These are phyloP conservation scores for Trypanosoma scelopori DNA, from an alignment of 208 protist genomes.

Conservation along the genomic window DNA sequence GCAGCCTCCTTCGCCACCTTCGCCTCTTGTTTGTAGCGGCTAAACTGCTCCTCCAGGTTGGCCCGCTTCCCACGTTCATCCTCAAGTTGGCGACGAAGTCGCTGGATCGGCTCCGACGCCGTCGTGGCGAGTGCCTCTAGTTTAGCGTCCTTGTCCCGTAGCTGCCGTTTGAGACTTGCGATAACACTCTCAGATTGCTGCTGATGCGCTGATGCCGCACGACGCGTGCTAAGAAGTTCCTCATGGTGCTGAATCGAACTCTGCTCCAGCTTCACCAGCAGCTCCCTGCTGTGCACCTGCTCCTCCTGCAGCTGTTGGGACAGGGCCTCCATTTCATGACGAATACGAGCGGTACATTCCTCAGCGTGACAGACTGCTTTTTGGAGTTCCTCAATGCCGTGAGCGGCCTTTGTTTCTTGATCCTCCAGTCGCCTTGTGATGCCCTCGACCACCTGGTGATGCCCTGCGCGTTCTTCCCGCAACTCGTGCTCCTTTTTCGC, in stretches of 20 bases:
- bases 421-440: constrained; percentile 48
- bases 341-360: constrained; percentile 53
- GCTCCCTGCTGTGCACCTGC: constrained; percentile 45
- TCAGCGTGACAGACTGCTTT: constrained; percentile 52
- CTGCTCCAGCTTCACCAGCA: constrained; percentile 45
- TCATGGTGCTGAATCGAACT: constrained; percentile 45
- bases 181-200: constrained; percentile 58
- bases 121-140: constrained; percentile 66
- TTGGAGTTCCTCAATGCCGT: constrained; percentile 36
- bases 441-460: constrained; percentile 39
- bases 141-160: constrained; percentile 77
- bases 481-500: constrained; percentile 39
- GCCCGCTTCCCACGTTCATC: constrained; percentile 79
- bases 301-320: constrained; percentile 54
- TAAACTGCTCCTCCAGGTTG: constrained; percentile 70
- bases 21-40: constrained; percentile 60
- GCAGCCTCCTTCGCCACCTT: constrained; percentile 82
- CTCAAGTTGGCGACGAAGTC: constrained; percentile 78
- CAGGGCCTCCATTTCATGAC: constrained; percentile 51
- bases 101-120: constrained; percentile 65
- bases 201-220: constrained; percentile 42
- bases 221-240: constrained; percentile 46
- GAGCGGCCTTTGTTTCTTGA: constrained; percentile 26
- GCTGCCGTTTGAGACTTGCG: constrained; percentile 69
- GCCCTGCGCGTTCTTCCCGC: constrained; percentile 30